phyloP scores from a whole-genome alignment of 257 asterid species.

The Lycium barbarum region DNA sequence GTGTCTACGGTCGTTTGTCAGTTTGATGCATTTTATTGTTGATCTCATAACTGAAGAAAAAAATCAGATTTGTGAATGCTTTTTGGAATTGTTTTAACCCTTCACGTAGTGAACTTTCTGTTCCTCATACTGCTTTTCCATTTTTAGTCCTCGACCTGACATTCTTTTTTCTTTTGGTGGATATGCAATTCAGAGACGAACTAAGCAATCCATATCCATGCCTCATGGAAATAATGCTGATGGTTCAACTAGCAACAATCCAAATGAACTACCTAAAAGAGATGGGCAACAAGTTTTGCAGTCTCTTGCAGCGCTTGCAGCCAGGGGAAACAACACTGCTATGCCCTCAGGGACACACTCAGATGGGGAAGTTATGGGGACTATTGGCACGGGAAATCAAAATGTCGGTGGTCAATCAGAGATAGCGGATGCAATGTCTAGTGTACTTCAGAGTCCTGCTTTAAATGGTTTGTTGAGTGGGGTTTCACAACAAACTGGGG shows the following conservation, averaged over 20 bases:
- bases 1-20: constrained; percentile 4
- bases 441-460: constrained; percentile 76
- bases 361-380: constrained; percentile 39
- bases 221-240: constrained; percentile 46
- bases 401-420: constrained; percentile 50
- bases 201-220: constrained; percentile 53
- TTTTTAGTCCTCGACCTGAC: background rate
- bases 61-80: constrained; percentile 8
- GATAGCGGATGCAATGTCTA: constrained; percentile 73
- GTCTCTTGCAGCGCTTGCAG: constrained; percentile 65
- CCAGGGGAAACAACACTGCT: constrained; percentile 42
- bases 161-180: constrained; percentile 25
- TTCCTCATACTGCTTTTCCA: constrained; percentile 9
- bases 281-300: constrained; percentile 78
- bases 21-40: background rate
- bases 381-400: constrained; percentile 44
- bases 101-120: background rate
- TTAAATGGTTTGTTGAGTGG: constrained; percentile 77
- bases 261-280: constrained; percentile 49
- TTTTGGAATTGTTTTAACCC: background rate
- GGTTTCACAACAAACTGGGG: constrained; percentile 90
- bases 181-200: constrained; percentile 60
- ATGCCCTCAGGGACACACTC: constrained; percentile 44
- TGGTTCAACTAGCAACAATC: constrained; percentile 51
- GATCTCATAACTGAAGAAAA: background rate